phyloP scores from a whole-genome alignment of 139 green algal species.

The Tetraselmis chui region DNA sequence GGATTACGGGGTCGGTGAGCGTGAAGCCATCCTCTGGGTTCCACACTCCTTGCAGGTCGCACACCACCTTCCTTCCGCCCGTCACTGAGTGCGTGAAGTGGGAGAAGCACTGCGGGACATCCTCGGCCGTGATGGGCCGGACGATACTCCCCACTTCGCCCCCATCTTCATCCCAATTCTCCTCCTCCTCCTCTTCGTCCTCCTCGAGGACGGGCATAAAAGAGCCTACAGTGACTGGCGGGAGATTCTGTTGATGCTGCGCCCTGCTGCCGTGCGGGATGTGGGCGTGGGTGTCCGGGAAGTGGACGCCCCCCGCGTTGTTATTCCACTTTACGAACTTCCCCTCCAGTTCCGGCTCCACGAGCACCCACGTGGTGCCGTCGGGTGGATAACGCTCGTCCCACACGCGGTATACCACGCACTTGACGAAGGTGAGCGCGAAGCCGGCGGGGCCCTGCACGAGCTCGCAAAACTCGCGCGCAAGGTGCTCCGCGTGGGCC shows the following conservation, averaged over 20 bases:
- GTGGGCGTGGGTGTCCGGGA: not conserved
- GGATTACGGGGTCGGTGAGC: constrained; percentile 37
- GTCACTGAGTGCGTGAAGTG: constrained; percentile 27
- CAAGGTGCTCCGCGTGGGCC: constrained; percentile 1
- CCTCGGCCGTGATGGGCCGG: not conserved
- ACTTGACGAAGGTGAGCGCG: not conserved
- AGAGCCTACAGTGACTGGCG: not conserved
- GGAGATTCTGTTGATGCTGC: not conserved
- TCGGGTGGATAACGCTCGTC: constrained; percentile 4
- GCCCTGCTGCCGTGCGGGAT: not conserved
- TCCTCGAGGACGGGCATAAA: constrained; percentile 6
- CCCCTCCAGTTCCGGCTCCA: constrained; percentile 35
- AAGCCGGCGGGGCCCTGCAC: not conserved
- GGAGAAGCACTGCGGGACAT: constrained; percentile 36
- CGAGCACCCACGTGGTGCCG: constrained; percentile 12
- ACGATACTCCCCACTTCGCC: not conserved
- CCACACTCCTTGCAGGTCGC: constrained; percentile 36
- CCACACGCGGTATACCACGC: not conserved
- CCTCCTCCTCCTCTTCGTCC: not conserved
- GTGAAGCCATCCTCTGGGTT: constrained; percentile 23
- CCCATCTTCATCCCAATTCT: not conserved
- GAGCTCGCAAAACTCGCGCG: constrained; percentile 21
- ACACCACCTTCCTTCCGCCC: constrained; percentile 30
- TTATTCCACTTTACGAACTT: constrained; percentile 32
- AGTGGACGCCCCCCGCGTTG: constrained; percentile 5